Evolutionary conservation across 352 stramenopile genomes (phyloP), one percentile per base, ranked within the genome.

Genomic region (Aphanomyces invadans): DNA sequence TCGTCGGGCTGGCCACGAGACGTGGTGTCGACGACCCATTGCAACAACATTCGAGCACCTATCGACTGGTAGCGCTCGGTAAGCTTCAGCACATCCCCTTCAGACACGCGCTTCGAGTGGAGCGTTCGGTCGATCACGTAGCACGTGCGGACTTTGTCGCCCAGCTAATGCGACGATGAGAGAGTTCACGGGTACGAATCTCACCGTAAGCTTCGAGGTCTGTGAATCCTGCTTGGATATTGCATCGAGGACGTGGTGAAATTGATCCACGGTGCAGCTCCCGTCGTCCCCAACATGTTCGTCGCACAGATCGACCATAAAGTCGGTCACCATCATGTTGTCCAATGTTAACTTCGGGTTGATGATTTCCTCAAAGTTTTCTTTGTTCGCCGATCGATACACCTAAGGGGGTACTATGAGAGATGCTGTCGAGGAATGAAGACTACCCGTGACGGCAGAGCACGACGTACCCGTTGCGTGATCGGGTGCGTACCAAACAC

Each of bases 291-390:
- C 26, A 4, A 59, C 45, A 19, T 36, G 29, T 29, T 57, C 42
- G 49, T 67, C 60, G 49, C 39, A 45, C 19, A 67, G 48, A 28
- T 67, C 60, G 23, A 57, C 38, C 15, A 67, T 51, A 33, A 67
- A 28, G 17, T 56, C 38, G 5, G 60, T 59, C 23, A 67, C 21
- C 5, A 21, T 9, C 11, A 39, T 19, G 45, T 57, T 36, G 49
- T 67, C 46, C 46, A 25, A 26, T 4, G 28, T 45, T 4, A 44
- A 3, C 33, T 52, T 49, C 19, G 38, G 55, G 26, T 57, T 32
- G 23, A 67, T 39, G 19, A 21, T 42, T 21, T 67, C 60, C 21
- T 67, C 60, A 25, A 49, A 67, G 11, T 4, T 23, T 4, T 49
- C 17, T 25, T 59, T 38, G 33, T 67, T 67, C 10, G 57, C 39